A percentile compares a stretch with the other conserved stretches of the same genome.
These are phyloP conservation scores for Pseudogymnoascus sp. DNA, from an alignment of 2,329 filamentous ascomycete species.

Conservation along the genomic window DNA sequence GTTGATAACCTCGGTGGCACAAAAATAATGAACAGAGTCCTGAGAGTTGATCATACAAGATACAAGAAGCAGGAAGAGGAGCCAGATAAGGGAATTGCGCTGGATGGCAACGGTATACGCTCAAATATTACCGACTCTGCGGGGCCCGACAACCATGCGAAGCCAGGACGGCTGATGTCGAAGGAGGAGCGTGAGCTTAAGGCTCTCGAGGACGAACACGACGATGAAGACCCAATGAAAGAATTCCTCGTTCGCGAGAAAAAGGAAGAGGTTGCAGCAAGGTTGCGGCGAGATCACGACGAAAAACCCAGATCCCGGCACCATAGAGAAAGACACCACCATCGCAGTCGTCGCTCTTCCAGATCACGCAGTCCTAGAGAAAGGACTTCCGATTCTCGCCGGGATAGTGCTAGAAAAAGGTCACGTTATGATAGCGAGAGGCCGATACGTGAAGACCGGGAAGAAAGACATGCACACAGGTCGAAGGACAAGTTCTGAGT, in stretches of 20 bases:
- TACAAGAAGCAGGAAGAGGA: conserved; percentile 85
- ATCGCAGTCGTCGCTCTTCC: neutral
- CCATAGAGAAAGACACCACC: neutral
- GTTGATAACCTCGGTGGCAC: conserved; percentile 93
- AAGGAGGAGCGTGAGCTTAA: conserved; percentile 77
- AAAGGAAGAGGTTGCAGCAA: conserved; percentile 75
- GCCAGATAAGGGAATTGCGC: conserved; percentile 28
- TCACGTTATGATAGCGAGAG: neutral
- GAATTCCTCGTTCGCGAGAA: conserved; percentile 82
- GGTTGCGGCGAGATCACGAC: conserved; percentile 46
- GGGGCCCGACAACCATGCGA: conserved; percentile 31
- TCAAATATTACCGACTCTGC: conserved; percentile 13
- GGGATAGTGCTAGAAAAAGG: conserved; percentile 13
- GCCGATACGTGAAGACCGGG: neutral
- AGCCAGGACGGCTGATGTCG: conserved; percentile 52
- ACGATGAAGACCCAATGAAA: conserved; percentile 98
- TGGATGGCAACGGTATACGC: neutral
- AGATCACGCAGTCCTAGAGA: conserved; percentile 12
- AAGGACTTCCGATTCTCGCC: conserved; percentile 17
- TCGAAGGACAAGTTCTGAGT: neutral
- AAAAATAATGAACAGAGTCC: conserved; percentile 67
- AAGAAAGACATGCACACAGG: neutral
- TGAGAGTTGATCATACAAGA: conserved; percentile 85
- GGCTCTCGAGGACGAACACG: conserved; percentile 67
- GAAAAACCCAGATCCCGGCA: conserved; percentile 12